A percentile compares a stretch with the other conserved stretches of the same genome.
Evolutionary conservation across 176 grass and related monocot genomes (phyloP).

Genomic region (Oryza punctata): DNA sequence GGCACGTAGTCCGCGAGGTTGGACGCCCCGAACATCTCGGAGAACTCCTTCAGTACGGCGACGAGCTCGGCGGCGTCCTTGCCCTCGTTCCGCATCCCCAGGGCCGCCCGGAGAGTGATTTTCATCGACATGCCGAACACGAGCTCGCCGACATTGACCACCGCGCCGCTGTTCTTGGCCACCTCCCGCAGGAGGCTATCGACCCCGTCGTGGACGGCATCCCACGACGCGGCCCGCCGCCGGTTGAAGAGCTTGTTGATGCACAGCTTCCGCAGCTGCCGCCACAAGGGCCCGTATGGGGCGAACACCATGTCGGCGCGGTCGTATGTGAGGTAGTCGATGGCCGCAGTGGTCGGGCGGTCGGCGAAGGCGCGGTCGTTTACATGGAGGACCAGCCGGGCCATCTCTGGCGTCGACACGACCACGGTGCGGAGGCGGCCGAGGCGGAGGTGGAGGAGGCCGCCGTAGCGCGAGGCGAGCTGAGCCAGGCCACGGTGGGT

Average conservation of each 20-base stretch:
- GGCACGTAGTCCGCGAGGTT: constrained; percentile 56
- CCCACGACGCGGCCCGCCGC: constrained; percentile 46
- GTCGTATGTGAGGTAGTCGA: constrained; percentile 52
- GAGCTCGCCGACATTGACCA: constrained; percentile 43
- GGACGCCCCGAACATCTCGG: constrained; percentile 51
- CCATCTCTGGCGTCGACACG: constrained; percentile 46
- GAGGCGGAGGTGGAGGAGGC: constrained; percentile 42
- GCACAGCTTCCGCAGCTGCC: constrained; percentile 52
- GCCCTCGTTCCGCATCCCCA: no score
- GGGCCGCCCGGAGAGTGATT: constrained; percentile 46
- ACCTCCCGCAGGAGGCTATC: constrained; percentile 16
- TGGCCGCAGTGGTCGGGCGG: constrained; percentile 44
- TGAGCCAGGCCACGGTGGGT: constrained; percentile 48
- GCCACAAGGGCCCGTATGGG: constrained; percentile 32
- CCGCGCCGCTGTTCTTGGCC: background rate
- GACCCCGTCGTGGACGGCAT: constrained; percentile 43
- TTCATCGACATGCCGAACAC: constrained; percentile 50
- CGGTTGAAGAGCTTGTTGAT: constrained; percentile 56
- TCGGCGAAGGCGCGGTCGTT: constrained; percentile 51
- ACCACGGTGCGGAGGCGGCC: constrained; percentile 38
- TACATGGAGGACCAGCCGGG: constrained; percentile 49
- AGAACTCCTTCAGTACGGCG: constrained; percentile 54
- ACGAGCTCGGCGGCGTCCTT: no score
- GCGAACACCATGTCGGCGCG: constrained; percentile 63
- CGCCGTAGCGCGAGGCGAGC: constrained; percentile 43